Evolutionary conservation across 345 rosid genomes (phyloP), one percentile per base, ranked within the genome.

Genomic region (Syzygium aromaticum): DNA sequence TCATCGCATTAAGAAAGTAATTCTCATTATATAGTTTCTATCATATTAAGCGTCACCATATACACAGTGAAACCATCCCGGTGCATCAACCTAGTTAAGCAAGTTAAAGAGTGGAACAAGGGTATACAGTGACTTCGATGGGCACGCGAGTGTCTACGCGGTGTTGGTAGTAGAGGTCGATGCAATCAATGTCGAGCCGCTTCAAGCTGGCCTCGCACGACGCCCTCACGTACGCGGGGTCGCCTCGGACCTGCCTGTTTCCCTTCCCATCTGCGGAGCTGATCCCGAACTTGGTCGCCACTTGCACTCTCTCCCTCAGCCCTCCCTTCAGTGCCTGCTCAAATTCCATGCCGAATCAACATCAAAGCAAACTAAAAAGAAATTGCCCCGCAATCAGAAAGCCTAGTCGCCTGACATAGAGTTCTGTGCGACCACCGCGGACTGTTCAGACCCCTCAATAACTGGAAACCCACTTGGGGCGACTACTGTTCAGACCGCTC

Each of bases 191-290:
- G 28, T 89, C 87, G 86, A 94, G 95, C 85, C 95, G 91, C 84
- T 88, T 93, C 92, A 95, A 91, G 85, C 96, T 95, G 25, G 88
- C 95, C 86, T 93, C 94, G 56, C 96, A 93, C 83, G 93, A 90
- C 14, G 90, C 88, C 80, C 96, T 90, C 7, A 92, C 95, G 84
- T 93, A 93, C 54, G 90, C 90, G 2, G 98, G 96, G 53, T 94
- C 96, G 7, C 95, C 98, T 7, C 89, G 87, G 13, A 92, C 67
- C 87, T 63, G 89, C 25, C 80, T 38, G 80, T 63, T 89, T 12
- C 86, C 63, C 6, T 84, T 90, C 54, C 93, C 95, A 27, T 88
- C 93, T 54, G 85, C 87, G n/a, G 33, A 54, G 46, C 7, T 57
- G 56, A 92, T 38, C 2, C 94, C 95, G 85, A 93, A 95, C 46